Evolutionary conservation across 192 early-diverging fungal species (phyloP).

Genomic region (Piromyces finnis): DNA sequence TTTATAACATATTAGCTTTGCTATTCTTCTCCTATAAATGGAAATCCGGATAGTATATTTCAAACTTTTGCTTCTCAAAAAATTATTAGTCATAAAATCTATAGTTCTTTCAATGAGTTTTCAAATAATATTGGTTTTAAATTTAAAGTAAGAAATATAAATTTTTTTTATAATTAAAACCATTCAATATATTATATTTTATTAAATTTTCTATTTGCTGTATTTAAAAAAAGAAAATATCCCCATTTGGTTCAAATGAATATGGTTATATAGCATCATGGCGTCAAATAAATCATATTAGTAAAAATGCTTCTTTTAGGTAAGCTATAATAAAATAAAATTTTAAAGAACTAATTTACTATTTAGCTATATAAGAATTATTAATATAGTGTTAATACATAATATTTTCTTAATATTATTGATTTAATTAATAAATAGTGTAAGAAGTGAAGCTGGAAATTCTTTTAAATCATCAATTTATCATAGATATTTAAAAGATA

Average conservation of each 20-base stretch:
- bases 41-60: neutral
- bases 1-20: neutral
- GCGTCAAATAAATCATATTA: conserved; percentile 51
- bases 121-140: neutral
- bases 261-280: conserved; percentile 51
- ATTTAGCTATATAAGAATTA: no score
- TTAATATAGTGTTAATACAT: no score
- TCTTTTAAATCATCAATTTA: conserved; percentile 61
- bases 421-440: conserved; percentile 17
- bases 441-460: conserved; percentile 67
- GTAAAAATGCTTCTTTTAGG: conserved; percentile 37
- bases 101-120: neutral
- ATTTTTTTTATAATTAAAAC: no score
- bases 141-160: neutral
- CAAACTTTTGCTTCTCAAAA: neutral
- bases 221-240: neutral
- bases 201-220: no score
- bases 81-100: neutral
- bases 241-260: conserved; percentile 24
- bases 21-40: neutral
- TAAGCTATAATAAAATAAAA: neutral
- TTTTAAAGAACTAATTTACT: no score
- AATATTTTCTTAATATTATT: no score
- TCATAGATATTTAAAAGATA: conserved; percentile 47
- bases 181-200: no score